Evolutionary conservation across 1,284 basidiomycete genomes (phyloP), one percentile per base, ranked within the genome.

Genomic region (Schizophyllum amplum): DNA sequence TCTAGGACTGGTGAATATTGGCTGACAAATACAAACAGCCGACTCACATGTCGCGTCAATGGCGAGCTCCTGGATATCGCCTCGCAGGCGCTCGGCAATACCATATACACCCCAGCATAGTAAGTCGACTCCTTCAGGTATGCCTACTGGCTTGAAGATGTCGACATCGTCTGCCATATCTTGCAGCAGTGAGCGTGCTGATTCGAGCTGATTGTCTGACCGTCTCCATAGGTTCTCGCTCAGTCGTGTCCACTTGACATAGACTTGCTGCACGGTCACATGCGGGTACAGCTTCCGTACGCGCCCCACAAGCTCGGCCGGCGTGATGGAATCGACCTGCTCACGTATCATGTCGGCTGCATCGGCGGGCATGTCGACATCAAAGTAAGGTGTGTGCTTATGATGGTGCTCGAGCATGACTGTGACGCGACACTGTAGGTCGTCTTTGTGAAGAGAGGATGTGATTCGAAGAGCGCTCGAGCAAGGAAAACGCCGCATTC

Each of bases 41-140:
- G 17, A 59, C 67, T 55, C 55, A 71, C 70, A 71, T 13, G 70
- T 71, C 46, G 68, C 66, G 61, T 70, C 67, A 7, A 69, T 47
- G 7, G 53, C 68, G 33, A 71, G 59, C 57, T 71, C 69, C 4
- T 68, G 59, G 0, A 66, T 52, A 26, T 62, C 61, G 22, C 59
- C 65, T n/a, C 55, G 50, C 11, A 70, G 52, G 2, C 25, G 49
- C 25, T 22, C 24, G 0, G 60, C 58, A 5, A 69, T 63, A 33
- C 27, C 27, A 6, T 5, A 13, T 33, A 58, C 55, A 1, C 57
- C 57, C 57, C 57, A 58, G 24, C 50, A 55, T 4, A 58, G 17
- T 25, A 59, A 54, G 23, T 64, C 62, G 1, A 70, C 61, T 13
- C 65, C 68, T 20, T 66, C 66, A 1, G 52, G 51, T 5, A 58